Base-by-base conservation (phyloP, 164 flowering plant species). In the Sextonia rubra region DNA sequence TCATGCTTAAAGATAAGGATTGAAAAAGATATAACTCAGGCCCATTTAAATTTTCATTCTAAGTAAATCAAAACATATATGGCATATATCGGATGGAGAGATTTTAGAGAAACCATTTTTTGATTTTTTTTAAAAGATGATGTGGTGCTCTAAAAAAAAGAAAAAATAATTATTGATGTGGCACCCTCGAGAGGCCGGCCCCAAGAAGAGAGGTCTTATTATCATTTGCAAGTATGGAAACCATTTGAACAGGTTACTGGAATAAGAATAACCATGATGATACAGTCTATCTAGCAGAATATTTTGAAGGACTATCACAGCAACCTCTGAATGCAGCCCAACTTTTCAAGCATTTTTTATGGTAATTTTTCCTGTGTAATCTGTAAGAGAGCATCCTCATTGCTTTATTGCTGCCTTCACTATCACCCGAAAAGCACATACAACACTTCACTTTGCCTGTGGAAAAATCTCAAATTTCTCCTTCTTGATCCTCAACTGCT, bases 241-340 rank as follows among this genome's bases (percentile, higher is more conserved):
- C 56, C 64, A 64, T 25, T 63, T 66, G 4, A 68, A 62, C 23
- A 67, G 37, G 32, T 67, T 37, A 73, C 64, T 70, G 61, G 27
- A 17, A 58, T 17, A 29, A 66, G 44, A 17, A 72, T 37, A 37
- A 44, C 24, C 30, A 47, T 22, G 4, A 44, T 6, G 8, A 32
- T 66, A 8, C 5, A 9, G 44, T 66, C 24, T 22, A 20, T 9
- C 23, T 20, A 25, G 64, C 9, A 48, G 25, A 20, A 56, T 44
- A 18, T 26, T 71, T 58, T 52, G n/a, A 52, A 47, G 1, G 55
- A 66, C 56, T 24, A 37, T 44, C 64, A 24, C 23, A 23, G 14
- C 17, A 75, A 92, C 99, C 99, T 90, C 99, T 88, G 79, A 88
- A 69, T 67, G 83, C 90, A 52, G 91, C 86, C 99, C 99, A 96